Evolutionary conservation across 2,329 filamentous ascomycete genomes (phyloP).

Genomic region (Fusarium kyushuense): DNA sequence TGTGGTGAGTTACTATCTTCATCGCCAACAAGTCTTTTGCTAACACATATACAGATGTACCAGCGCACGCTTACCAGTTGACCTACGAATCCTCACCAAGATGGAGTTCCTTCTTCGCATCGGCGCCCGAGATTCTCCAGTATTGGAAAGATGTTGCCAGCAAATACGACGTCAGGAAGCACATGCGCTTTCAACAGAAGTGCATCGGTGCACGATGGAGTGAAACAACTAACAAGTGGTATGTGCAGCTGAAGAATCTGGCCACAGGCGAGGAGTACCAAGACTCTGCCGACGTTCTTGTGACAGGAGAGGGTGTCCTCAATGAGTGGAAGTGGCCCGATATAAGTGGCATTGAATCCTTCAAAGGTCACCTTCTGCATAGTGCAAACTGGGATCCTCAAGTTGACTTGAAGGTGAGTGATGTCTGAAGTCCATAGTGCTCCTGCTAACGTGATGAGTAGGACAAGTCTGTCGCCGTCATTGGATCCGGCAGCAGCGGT

Average conservation of each 20-base stretch:
- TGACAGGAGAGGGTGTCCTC: constrained; percentile 13
- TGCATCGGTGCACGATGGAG: constrained; percentile 3
- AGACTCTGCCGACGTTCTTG: constrained; percentile 12
- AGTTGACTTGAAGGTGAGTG: background rate
- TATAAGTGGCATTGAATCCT: constrained; percentile 1
- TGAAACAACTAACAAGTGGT: constrained; percentile 4
- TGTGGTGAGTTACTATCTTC: background rate
- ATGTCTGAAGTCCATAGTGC: fast-evolving
- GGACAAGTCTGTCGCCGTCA: constrained; percentile 12
- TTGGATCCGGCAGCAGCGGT: constrained; percentile 17
- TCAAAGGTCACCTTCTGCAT: constrained; percentile 8
- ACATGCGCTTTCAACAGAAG: constrained; percentile 18
- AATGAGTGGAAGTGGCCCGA: constrained; percentile 29
- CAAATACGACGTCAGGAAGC: constrained; percentile 3
- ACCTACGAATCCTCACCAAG: constrained; percentile 9
- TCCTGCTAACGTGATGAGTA: background rate
- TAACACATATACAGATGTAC: background rate
- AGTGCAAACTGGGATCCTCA: constrained; percentile 17
- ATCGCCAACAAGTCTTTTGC: fast-evolving
- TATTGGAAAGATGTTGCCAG: constrained; percentile 17
- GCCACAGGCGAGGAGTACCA: background rate
- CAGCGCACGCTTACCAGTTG: constrained; percentile 17
- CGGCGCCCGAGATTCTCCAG: constrained; percentile 14
- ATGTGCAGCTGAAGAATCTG: constrained; percentile 17
- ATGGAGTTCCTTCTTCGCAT: constrained; percentile 24